Evolutionary conservation across 495 filamentous ascomycete genomes (phyloP), one percentile per base, ranked within the genome.

Genomic region (Trichoderma erinaceum): DNA sequence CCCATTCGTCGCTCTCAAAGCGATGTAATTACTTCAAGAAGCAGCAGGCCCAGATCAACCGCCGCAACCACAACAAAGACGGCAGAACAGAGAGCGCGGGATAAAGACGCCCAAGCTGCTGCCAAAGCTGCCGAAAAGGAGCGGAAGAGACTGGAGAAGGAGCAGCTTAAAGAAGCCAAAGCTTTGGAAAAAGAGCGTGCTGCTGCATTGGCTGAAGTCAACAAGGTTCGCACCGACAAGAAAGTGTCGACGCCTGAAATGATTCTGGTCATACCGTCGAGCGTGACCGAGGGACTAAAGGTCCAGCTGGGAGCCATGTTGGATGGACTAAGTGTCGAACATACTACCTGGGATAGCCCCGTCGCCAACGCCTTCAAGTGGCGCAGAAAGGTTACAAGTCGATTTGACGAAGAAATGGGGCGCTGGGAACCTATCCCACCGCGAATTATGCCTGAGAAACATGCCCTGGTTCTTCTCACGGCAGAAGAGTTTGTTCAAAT

Each of bases 181-280:
- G 85, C 82, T 1, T 79, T 77, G 58, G 86, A 91, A 72, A 93
- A 89, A 73, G 84, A 89, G 66, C 79, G 79, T 13, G 88, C 86
- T 16, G 84, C 86, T 15, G 90, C 92, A 50, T 78, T 93, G 12
- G 84, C 86, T 13, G 88, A 88, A 63, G 90, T 88, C 58, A 95
- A 96, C 77, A 92, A 88, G 73, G 78, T 89, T 4, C 88, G 87
- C 65, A 89, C 85, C 0, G 87, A 91, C 76, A 92, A 90, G 78
- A 95, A 92, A 71, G 82, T 88, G 18, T 88, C 90, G 0, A 84
- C 85, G 0, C 85, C 83, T 1, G 92, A 96, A 76, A 95, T 96
- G 90, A 90, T 96, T n/a, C 81, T 92, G 5, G 89, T 93, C 75
- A 78, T 96, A 25, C 84, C 90, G 1, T 77, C 72, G 10, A 81